These are phyloP conservation scores for Tillandsia leiboldiana DNA, from an alignment of 176 grass and related monocot species.

Conservation along the genomic window DNA sequence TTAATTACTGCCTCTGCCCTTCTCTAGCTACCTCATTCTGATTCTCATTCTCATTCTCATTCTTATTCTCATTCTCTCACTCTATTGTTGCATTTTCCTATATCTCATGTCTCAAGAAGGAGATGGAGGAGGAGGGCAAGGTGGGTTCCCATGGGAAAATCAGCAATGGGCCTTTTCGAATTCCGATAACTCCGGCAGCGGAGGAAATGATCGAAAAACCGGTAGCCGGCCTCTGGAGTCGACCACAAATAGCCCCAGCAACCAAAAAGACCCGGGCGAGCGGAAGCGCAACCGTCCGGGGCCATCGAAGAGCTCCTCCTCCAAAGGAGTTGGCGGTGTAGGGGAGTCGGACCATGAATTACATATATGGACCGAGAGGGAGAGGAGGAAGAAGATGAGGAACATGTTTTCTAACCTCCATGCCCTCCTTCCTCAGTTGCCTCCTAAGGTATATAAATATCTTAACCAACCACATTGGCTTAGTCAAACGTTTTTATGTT, in stretches of 20 bases:
- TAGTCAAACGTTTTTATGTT: constrained; percentile 8
- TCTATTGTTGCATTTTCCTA: too few relatives aligned
- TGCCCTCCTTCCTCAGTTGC: constrained; percentile 28
- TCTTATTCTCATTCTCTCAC: not conserved
- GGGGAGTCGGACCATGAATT: not conserved
- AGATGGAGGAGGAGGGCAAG: not conserved
- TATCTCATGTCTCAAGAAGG: not conserved
- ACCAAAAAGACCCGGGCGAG: not conserved
- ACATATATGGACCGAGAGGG: constrained; percentile 32
- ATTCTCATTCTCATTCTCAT: not conserved
- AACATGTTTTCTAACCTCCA: constrained; percentile 33
- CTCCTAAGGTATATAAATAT: constrained; percentile 20
- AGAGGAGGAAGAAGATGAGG: constrained; percentile 39
- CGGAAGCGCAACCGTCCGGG: not conserved
- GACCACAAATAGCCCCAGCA: not conserved
- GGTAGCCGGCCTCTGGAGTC: not conserved
- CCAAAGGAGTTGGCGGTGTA: not conserved
- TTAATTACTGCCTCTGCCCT: not conserved
- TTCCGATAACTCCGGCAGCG: not conserved
- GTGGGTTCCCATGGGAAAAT: not conserved
- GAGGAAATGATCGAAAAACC: not conserved
- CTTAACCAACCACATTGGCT: not conserved
- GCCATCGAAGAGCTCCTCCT: not conserved
- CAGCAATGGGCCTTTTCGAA: not conserved
- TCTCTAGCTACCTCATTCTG: not conserved